A percentile compares a stretch with the other conserved stretches of the same genome.
Conservation (phyloP, 768 basidiomycete species). For the Galerina sulciceps region DNA sequence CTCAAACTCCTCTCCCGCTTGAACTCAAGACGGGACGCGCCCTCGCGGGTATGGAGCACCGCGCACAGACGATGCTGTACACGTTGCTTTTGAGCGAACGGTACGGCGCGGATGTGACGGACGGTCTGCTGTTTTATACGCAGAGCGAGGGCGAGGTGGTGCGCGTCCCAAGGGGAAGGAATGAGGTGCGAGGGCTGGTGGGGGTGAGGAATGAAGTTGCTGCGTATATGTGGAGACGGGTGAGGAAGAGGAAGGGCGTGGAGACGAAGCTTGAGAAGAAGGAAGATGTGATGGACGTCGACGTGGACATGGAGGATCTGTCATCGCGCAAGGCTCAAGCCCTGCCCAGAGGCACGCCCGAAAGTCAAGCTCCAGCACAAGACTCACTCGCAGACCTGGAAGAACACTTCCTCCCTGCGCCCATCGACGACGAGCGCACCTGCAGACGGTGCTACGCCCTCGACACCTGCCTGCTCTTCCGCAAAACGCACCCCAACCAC, state of each 20-base stretch:
- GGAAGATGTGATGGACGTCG: slow-evolving; percentile 20
- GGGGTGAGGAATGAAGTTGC: slow-evolving; percentile 85
- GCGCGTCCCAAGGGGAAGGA: slow-evolving; percentile 75
- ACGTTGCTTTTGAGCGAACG: slow-evolving; percentile 89
- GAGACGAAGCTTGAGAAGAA: slow-evolving; percentile 6
- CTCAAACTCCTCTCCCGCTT: slow-evolving; percentile 67
- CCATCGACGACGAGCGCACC: slow-evolving; percentile 78
- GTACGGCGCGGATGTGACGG: slow-evolving; percentile 80
- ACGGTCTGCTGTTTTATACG: slow-evolving; percentile 93
- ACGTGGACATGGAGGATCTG: slow-evolving; percentile 13
- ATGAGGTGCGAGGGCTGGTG: slow-evolving; percentile 88
- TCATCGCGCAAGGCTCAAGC: neutral
- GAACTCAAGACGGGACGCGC: slow-evolving; percentile 96
- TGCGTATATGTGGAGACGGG: slow-evolving; percentile 67
- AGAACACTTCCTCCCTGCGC: slow-evolving; percentile 81
- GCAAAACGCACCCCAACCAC: slow-evolving; percentile 52
- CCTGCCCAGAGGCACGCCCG: neutral
- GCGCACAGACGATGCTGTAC: slow-evolving; percentile 98
- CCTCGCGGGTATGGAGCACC: slow-evolving; percentile 82
- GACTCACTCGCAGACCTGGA: slow-evolving; percentile 19
- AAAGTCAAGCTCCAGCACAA: neutral
- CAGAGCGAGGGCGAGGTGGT: slow-evolving; percentile 77
- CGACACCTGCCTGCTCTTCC: slow-evolving; percentile 93
- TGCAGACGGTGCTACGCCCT: slow-evolving; percentile 84
- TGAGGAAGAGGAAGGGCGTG: slow-evolving; percentile 13